These are phyloP conservation scores for Wickerhamiella parazyma DNA, from an alignment of 805 yeast genomes.

Conservation along the genomic window DNA sequence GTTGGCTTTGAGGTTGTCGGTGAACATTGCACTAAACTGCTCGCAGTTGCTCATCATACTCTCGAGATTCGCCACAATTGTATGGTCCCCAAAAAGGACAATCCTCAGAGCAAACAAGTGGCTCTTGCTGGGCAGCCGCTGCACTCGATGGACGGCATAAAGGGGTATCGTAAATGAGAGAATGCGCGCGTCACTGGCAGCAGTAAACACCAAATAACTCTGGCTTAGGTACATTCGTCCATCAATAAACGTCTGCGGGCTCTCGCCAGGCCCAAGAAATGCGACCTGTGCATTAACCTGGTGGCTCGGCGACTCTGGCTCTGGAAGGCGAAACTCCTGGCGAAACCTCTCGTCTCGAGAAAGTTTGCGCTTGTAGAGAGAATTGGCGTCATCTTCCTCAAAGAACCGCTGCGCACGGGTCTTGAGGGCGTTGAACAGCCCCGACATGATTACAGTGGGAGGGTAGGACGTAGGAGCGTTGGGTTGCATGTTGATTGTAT, in stretches of 20 bases:
- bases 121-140: slow-evolving; percentile 62
- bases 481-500: no score
- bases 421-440: slow-evolving; percentile 17
- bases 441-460: slow-evolving; percentile 21
- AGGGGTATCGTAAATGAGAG: slow-evolving; percentile 62
- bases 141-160: slow-evolving; percentile 70
- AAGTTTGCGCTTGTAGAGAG: slow-evolving; percentile 27
- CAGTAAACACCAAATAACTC: slow-evolving; percentile 62
- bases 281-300: slow-evolving; percentile 55
- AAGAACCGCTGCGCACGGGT: slow-evolving; percentile 16
- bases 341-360: slow-evolving; percentile 62
- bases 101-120: slow-evolving; percentile 70
- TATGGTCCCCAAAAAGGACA: slow-evolving; percentile 50
- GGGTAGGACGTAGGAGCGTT: no score
- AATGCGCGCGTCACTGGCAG: slow-evolving; percentile 50
- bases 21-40: slow-evolving; percentile 57
- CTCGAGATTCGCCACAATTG: slow-evolving; percentile 54
- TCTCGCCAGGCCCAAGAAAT: slow-evolving; percentile 18
- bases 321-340: slow-evolving; percentile 56
- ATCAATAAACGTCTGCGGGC: slow-evolving; percentile 28
- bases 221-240: slow-evolving; percentile 63
- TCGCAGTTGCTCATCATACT: slow-evolving; percentile 73
- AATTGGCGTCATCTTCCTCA: slow-evolving; percentile 14
- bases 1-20: slow-evolving; percentile 47
- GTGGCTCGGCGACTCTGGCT: slow-evolving; percentile 47